Conservation (phyloP, 2,329 filamentous ascomycete genomes). For the Penicillium verrucosum region DNA sequence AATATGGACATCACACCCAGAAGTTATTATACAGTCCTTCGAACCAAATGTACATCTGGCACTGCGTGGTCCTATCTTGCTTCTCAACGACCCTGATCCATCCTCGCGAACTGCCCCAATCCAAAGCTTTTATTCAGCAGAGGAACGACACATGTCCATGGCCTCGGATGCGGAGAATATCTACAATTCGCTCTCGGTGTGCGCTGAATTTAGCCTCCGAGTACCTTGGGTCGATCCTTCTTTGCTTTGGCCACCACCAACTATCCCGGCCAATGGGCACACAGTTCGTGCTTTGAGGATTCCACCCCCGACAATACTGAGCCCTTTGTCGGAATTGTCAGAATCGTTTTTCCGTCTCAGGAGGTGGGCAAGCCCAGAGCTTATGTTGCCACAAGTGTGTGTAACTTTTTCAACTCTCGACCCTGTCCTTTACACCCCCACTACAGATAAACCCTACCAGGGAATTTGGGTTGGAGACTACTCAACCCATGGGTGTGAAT, state of each 20-base stretch:
- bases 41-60: slow-evolving; percentile 68
- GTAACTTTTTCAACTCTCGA: slow-evolving; percentile 71
- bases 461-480: slow-evolving; percentile 95
- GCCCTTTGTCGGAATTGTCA: slow-evolving; percentile 57
- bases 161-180: slow-evolving; percentile 51
- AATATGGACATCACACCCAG: slow-evolving; percentile 62
- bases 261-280: slow-evolving; percentile 62
- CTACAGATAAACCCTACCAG: slow-evolving; percentile 73
- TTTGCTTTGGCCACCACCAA: slow-evolving; percentile 72
- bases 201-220: slow-evolving; percentile 38
- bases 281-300: slow-evolving; percentile 51
- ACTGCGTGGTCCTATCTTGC: slow-evolving; percentile 68
- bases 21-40: slow-evolving; percentile 70
- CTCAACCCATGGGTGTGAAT: slow-evolving; percentile 82
- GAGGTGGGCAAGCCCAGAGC: slow-evolving; percentile 68
- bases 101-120: slow-evolving; percentile 24
- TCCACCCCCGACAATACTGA: slow-evolving; percentile 45
- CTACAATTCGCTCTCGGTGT: slow-evolving; percentile 66
- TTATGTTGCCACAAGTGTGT: slow-evolving; percentile 36
- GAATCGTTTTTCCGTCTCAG: slow-evolving; percentile 70
- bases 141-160: slow-evolving; percentile 56
- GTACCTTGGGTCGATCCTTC: slow-evolving; percentile 35
- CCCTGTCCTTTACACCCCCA: slow-evolving; percentile 73
- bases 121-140: slow-evolving; percentile 6
- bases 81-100: slow-evolving; percentile 45